A percentile compares a stretch with the other conserved stretches of the same genome.
Evolutionary conservation across 352 stramenopile species (phyloP).

Genomic region (Elongisporangium anandrum): DNA sequence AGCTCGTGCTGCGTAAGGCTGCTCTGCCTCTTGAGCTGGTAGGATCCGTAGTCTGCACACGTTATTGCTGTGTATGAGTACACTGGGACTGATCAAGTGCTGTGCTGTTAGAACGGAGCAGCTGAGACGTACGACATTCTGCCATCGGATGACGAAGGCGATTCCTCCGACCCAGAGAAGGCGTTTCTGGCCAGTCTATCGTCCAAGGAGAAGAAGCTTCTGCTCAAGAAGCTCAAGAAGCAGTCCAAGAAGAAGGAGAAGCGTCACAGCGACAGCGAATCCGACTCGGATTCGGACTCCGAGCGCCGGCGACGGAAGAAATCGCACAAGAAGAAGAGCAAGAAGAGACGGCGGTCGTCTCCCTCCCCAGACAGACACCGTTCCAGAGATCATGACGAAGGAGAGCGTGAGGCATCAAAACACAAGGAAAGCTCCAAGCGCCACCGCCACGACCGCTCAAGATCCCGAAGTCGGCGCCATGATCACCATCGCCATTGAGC

Average conservation of each 20-base stretch:
- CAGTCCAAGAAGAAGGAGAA: conserved; percentile 28
- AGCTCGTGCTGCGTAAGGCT: conserved; percentile 48
- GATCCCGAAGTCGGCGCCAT: neutral
- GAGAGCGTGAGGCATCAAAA: conserved; percentile 2
- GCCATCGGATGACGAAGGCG: conserved; percentile 50
- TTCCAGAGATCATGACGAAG: conserved; percentile 7
- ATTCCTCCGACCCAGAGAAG: conserved; percentile 31
- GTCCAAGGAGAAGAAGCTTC: conserved; percentile 54
- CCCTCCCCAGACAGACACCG: conserved; percentile 10
- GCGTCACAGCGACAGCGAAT: conserved; percentile 3
- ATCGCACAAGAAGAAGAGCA: conserved; percentile 1
- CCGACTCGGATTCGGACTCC: neutral
- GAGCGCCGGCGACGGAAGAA: neutral
- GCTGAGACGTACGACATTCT: conserved; percentile 49
- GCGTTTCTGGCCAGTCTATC: conserved; percentile 53
- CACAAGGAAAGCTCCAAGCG: neutral
- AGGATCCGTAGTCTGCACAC: no score
- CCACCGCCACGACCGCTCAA: neutral
- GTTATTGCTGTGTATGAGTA: no score
- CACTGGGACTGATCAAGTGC: neutral
- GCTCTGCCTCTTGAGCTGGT: conserved; percentile 74
- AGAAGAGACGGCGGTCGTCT: conserved; percentile 6
- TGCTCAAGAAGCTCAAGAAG: conserved; percentile 59
- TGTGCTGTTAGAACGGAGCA: conserved; percentile 16
- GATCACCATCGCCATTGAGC: neutral